These are phyloP conservation scores for Wickerhamiella allomyrinae DNA, from an alignment of 805 yeast species.

Conservation along the genomic window DNA sequence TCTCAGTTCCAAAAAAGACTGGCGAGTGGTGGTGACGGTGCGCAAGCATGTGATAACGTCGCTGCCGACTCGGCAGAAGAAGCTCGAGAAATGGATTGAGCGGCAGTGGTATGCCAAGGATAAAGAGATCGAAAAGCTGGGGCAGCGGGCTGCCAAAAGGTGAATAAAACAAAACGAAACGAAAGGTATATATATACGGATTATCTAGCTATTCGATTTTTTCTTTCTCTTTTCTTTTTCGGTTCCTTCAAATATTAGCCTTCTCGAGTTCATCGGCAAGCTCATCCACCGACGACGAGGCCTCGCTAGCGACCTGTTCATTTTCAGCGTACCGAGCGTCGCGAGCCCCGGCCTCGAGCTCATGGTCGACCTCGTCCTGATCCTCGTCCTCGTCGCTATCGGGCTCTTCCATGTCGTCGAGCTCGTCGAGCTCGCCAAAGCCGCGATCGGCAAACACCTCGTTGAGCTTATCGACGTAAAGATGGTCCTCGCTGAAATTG, in stretches of 20 bases:
- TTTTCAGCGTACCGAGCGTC: conserved; percentile 30
- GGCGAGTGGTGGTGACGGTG: conserved; percentile 13
- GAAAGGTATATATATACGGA: not conserved
- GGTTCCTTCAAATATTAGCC: conserved; percentile 5
- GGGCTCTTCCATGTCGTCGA: conserved; percentile 88
- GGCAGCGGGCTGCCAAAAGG: not conserved
- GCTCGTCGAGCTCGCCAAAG: conserved; percentile 73
- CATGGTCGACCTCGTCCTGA: conserved; percentile 36
- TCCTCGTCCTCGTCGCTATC: conserved; percentile 53
- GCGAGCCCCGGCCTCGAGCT: conserved; percentile 24
- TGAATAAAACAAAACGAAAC: not conserved
- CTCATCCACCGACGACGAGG: conserved; percentile 34
- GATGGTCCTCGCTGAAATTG: conserved; percentile 78
- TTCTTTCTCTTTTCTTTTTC: conserved; percentile 2
- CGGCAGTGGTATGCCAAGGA: conserved; percentile 61
- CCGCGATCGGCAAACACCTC: conserved; percentile 59
- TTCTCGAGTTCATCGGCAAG: conserved; percentile 47
- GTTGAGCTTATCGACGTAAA: conserved; percentile 44
- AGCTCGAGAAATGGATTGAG: conserved; percentile 57
- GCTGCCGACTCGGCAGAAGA: conserved; percentile 14
- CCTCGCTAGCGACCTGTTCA: conserved; percentile 28
- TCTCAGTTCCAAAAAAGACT: conserved; percentile 7
- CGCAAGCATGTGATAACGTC: conserved; percentile 4
- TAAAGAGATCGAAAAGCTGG: conserved; percentile 24
- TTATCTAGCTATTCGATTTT: too few species aligned